These are phyloP conservation scores for Penicillium digitatum DNA, from an alignment of 2,329 filamentous ascomycete species.

Conservation along the genomic window DNA sequence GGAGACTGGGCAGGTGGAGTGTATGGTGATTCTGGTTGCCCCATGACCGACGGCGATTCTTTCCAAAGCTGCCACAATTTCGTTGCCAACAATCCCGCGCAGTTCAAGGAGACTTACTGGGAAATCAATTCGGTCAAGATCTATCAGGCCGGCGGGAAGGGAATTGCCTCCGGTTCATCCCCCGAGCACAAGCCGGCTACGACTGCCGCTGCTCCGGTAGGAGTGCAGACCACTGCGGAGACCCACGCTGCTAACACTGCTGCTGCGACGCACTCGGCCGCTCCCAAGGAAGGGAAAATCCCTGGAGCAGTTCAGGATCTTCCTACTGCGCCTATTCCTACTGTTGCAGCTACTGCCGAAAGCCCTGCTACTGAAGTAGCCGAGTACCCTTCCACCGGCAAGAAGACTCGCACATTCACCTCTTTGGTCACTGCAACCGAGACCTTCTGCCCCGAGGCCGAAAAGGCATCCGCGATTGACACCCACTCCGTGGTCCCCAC, in stretches of 20 bases:
- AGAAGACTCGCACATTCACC: slow-evolving; percentile 8
- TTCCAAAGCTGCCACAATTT: slow-evolving; percentile 66
- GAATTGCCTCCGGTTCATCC: slow-evolving; percentile 2
- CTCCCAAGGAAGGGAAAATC: not conserved
- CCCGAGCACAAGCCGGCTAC: not conserved
- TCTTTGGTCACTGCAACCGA: slow-evolving; percentile 12
- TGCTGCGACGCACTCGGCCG: not conserved
- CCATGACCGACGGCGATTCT: slow-evolving; percentile 56
- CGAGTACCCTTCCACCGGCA: not conserved
- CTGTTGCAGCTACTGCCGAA: not conserved
- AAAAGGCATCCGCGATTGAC: not conserved
- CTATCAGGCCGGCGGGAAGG: slow-evolving; percentile 42
- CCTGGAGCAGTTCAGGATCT: not conserved
- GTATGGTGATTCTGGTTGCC: slow-evolving; percentile 49
- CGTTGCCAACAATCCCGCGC: slow-evolving; percentile 65
- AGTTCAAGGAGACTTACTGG: slow-evolving; percentile 74
- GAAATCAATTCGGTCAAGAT: slow-evolving; percentile 68
- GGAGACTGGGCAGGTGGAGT: slow-evolving; percentile 53
- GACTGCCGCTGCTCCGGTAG: not conserved
- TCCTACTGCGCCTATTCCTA: not conserved
- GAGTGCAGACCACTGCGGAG: not conserved
- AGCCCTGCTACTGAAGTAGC: not conserved
- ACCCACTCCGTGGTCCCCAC: not conserved
- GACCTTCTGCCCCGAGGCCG: slow-evolving; percentile 18
- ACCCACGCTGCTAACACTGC: not conserved